A percentile compares a stretch with the other conserved stretches of the same genome.
These are phyloP conservation scores for Colletotrichum sp. DNA, from an alignment of 2,329 filamentous ascomycete genomes.

Conservation along the genomic window DNA sequence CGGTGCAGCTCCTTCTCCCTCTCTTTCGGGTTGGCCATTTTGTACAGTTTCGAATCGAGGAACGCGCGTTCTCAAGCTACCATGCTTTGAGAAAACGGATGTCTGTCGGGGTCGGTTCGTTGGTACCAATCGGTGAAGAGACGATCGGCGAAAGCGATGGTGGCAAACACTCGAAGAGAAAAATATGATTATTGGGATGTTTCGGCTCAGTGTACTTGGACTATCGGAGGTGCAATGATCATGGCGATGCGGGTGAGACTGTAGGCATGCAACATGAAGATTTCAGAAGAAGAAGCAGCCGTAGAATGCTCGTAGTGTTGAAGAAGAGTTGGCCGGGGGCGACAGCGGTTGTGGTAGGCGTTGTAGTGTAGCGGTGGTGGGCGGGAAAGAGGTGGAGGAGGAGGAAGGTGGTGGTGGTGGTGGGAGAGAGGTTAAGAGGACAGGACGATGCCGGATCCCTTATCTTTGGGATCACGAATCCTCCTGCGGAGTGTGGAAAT, in stretches of 20 bases:
- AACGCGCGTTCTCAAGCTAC: neutral
- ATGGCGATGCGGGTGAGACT: conserved; percentile 2
- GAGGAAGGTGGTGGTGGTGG: neutral
- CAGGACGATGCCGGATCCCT: conserved; percentile 10
- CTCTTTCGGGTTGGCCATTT: conserved; percentile 35
- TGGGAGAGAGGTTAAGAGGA: neutral
- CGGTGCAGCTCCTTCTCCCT: conserved; percentile 57
- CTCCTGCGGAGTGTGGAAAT: neutral
- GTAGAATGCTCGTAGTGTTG: neutral
- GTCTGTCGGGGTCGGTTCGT: neutral
- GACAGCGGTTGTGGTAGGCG: neutral
- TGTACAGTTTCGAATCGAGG: neutral
- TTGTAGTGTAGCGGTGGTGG: neutral
- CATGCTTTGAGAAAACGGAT: neutral
- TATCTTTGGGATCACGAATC: conserved; percentile 11
- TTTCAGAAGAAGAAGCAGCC: neutral
- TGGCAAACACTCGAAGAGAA: neutral
- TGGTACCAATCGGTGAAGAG: neutral
- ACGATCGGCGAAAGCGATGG: neutral
- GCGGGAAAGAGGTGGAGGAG: neutral
- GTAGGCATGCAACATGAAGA: neutral
- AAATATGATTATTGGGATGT: neutral
- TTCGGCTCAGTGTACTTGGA: conserved; percentile 8
- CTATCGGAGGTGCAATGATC: conserved; percentile 8
- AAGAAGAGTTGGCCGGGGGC: neutral